Evolutionary conservation across 768 basidiomycete genomes (phyloP).

Genomic region (Kwoniella pini): DNA sequence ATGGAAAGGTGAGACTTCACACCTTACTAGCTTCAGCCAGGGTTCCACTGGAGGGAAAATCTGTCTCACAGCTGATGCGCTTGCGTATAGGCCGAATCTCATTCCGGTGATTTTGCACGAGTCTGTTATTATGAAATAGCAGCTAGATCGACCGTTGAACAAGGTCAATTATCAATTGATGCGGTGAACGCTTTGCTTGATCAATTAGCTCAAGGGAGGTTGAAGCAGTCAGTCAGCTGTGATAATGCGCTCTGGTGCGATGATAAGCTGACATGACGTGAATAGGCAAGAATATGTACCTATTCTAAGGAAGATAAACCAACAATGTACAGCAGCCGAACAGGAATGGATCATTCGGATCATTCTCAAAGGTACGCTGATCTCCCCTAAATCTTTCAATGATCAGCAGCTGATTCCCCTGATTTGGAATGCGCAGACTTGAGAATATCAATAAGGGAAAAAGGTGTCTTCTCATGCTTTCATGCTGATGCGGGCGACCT

Average conservation of each 20-base stretch:
- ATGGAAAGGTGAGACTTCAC: conserved; percentile 43
- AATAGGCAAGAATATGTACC: conserved; percentile 72
- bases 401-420: neutral
- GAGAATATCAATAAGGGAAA: conserved; percentile 89
- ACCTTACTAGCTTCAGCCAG: neutral
- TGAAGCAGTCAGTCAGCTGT: conserved; percentile 40
- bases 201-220: conserved; percentile 71
- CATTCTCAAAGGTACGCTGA: conserved; percentile 76
- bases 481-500: conserved; percentile 92
- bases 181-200: conserved; percentile 81
- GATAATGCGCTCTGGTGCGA: neutral
- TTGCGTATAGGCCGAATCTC: conserved; percentile 26
- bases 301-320: conserved; percentile 67
- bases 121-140: conserved; percentile 83
- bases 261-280: neutral
- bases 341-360: conserved; percentile 96
- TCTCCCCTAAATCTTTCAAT: neutral
- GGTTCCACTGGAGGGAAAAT: no score
- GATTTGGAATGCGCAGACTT: no score
- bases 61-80: neutral
- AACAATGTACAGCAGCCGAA: conserved; percentile 74
- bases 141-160: conserved; percentile 71
- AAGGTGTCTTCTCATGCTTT: conserved; percentile 83
- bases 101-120: conserved; percentile 78
- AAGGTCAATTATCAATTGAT: conserved; percentile 69